phyloP scores from a whole-genome alignment of 495 filamentous ascomycete species.

The Platismatia glauca region DNA sequence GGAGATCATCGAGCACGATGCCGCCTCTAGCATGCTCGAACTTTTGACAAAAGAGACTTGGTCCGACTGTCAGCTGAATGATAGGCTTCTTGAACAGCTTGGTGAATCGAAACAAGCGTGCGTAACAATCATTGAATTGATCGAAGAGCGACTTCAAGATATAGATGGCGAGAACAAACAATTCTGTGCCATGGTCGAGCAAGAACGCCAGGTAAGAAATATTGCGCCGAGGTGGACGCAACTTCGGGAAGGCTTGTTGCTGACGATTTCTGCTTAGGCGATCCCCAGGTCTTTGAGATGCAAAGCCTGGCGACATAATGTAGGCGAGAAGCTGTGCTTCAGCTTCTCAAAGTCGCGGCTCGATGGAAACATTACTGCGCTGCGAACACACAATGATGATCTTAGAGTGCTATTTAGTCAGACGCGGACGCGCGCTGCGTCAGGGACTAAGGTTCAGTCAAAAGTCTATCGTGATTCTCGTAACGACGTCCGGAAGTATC shows the following conservation, averaged over 20 bases:
- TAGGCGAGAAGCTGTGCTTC: conserved; percentile 20
- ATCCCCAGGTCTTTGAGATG: not conserved
- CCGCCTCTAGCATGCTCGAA: conserved; percentile 12
- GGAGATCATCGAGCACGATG: conserved; percentile 11
- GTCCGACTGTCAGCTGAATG: conserved; percentile 7
- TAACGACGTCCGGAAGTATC: conserved; percentile 17
- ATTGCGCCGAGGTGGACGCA: not conserved
- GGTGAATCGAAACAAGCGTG: conserved; percentile 16
- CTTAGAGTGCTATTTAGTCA: conserved; percentile 14
- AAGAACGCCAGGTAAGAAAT: conserved; percentile 5
- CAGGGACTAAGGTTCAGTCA: not conserved
- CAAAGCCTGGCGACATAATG: conserved; percentile 14
- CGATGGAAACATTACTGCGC: conserved; percentile 7
- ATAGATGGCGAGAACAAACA: conserved; percentile 20
- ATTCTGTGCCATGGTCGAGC: conserved; percentile 8
- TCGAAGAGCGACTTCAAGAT: conserved; percentile 18
- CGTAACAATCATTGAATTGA: conserved; percentile 16
- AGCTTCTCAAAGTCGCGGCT: conserved; percentile 23
- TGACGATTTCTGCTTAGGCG: not conserved
- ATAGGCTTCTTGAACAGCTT: conserved; percentile 9
- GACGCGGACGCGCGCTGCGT: not conserved
- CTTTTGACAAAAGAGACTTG: conserved; percentile 1
- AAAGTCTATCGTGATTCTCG: not conserved
- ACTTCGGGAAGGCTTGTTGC: not conserved
- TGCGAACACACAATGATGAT: conserved; percentile 19